Base-by-base conservation (phyloP, 1,284 basidiomycete species). In the Meira miltonrushii region DNA sequence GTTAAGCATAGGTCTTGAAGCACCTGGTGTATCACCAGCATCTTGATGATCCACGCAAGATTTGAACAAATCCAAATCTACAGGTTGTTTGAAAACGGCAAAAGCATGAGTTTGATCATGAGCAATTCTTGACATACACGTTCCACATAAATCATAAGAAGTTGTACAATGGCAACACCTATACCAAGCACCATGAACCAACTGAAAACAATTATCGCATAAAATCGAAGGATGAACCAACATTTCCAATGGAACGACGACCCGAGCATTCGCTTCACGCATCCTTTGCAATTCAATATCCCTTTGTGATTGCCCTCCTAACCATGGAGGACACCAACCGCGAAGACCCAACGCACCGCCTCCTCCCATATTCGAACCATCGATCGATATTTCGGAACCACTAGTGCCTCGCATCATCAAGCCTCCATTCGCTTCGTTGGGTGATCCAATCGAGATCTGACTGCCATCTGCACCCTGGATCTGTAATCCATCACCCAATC, bases 31-130 rank as follows among this genome's bases (percentile, higher is more conserved):
- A 25, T 40, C 43, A 17, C 39, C 50, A 38, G 38, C 50, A 53
- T 53, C 50, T 41, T 53, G 50, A 53, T 53, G 54, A 41, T 59
- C 58, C 13, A 59, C 51, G 13, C 43, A 33, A 13, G 52, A 55
- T 41, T 58, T 59, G 17, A 59, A 59, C 8, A 59, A 41, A 46
- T 55, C 58, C 58, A 59, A 41, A 23, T 59, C 58, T 7, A 58
- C 57, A 9, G 58, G 58, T 28, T 59, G 58, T 39, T 59, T 63
- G 58, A 63, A 63, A 19, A 63, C 61, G 21, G 61, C 61, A 46
- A 63, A 61, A 41, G 51, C 50, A 40, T 63, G 61, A 37, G 33
- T 39, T 7, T 44, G 48, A 51, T 62, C 59, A 21, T 62, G 61
- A 9, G 53, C 58, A n/a, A 61, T 54, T 17, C 55, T 43, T 15